Evolutionary conservation across 1,284 basidiomycete genomes (phyloP), one percentile per base, ranked within the genome.

Genomic region (Ceratobasidium sp.): DNA sequence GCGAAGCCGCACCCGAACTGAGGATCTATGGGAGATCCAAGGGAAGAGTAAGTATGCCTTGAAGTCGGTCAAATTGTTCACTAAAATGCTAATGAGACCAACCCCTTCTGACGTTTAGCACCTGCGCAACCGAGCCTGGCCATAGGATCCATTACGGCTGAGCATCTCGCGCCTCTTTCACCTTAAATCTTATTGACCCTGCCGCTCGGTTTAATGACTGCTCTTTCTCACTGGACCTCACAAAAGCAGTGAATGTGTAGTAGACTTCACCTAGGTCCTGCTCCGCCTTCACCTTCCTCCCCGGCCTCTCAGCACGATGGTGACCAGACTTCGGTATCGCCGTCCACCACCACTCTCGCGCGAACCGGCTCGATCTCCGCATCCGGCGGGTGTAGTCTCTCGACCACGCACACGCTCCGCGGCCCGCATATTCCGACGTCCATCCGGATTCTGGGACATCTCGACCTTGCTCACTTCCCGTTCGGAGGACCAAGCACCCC

Each of bases 121-220:
- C n/a, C 44, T 4, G 15, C 8, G 6, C 15, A 60, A 19, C 47
- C 31, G 1, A 45, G 69, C 45, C 36, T 72, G 45, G n/a, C 33
- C 1, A 47, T 31, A 19, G 47, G 60, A 24, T 19, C 69, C 6
- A 19, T 15, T 24, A 22, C 24, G n/a, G 29, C 27, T 31, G 69
- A 72, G n/a, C 45, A 45, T 1, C 29, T 36, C 29, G 56, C 69
- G 15, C 66, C 66, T 33, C 62, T 45, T 24, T 72, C 69, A 1
- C 69, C 69, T 53, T 72, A 56, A n/a, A 72, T 72, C 31, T 36
- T 72, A 29, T 29, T 72, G 56, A 72, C 69, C 7, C 69, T 15
- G 69, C 69, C 27, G n/a, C n/a, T 27, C 60, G 48, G 14, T 48
- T 51, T 15, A 50, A 50, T 7, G 57, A 60, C 7, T 19, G 33